Conservation (phyloP, 2,329 filamentous ascomycete species). For the Penicillium thymicola region DNA sequence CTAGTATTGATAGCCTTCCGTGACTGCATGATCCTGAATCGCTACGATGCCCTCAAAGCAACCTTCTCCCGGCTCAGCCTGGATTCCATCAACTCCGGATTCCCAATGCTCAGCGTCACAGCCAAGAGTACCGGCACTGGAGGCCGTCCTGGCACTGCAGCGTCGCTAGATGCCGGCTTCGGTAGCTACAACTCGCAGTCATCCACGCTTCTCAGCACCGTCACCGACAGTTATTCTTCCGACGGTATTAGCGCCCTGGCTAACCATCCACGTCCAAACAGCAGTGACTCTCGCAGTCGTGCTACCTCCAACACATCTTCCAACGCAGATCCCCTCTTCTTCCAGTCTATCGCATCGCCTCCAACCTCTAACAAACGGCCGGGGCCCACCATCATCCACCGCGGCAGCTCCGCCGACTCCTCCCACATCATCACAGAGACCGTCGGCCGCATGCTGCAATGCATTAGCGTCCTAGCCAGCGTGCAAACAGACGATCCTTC, state of each 20-base stretch:
- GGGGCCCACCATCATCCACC: slow-evolving; percentile 35
- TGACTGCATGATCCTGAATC: slow-evolving; percentile 81
- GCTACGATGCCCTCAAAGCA: slow-evolving; percentile 82
- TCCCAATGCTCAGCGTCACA: slow-evolving; percentile 43
- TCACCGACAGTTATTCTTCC: slow-evolving; percentile 51
- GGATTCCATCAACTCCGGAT: slow-evolving; percentile 64
- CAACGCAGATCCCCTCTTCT: slow-evolving; percentile 44
- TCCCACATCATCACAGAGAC: slow-evolving; percentile 84
- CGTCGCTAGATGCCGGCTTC: slow-evolving; percentile 69
- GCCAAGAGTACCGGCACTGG: slow-evolving; percentile 46
- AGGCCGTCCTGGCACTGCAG: slow-evolving; percentile 67
- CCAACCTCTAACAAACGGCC: slow-evolving; percentile 27
- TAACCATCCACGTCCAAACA: slow-evolving; percentile 15
- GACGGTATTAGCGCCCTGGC: slow-evolving; percentile 45
- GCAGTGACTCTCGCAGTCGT: slow-evolving; percentile 57
- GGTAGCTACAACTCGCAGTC: slow-evolving; percentile 76
- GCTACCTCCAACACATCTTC: slow-evolving; percentile 80
- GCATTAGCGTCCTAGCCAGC: slow-evolving; percentile 82
- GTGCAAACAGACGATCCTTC: slow-evolving; percentile 69
- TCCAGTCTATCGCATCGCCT: slow-evolving; percentile 43
- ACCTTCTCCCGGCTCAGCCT: slow-evolving; percentile 88
- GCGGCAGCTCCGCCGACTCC: slow-evolving; percentile 37
- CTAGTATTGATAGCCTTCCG: slow-evolving; percentile 85
- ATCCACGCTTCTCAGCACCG: slow-evolving; percentile 71
- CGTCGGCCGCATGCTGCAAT: slow-evolving; percentile 93